Evolutionary conservation across 2,329 filamentous ascomycete species (phyloP), one percentile per base, ranked within the genome.

Genomic region (Fusarium agapanthi): DNA sequence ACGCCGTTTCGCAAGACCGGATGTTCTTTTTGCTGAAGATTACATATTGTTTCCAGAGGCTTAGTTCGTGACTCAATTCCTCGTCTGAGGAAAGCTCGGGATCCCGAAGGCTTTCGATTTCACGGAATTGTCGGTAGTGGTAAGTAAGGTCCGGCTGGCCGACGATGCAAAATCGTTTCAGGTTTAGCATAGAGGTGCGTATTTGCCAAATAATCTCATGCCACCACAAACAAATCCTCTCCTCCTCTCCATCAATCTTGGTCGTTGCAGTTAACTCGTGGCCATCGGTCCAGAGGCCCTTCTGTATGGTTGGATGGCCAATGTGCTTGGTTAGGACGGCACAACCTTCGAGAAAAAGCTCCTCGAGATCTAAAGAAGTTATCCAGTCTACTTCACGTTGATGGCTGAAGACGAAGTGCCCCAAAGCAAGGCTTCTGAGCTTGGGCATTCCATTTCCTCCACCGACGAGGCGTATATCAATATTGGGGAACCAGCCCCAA

Each of bases 111-210:
- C 14, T 12, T 12, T 45, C 13, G 13, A 1, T 8, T 15, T 7
- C 1, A 5, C 6, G 1, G 16, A 47, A 47, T 2, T 37, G 14
- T 5, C 2, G 5, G 7, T 13, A 22, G 2, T 16, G 7, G 11
- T 13, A 4, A 37, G 2, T 0, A 11, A 37, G 1, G 5, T 0
- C 28, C 8, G 43, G 44, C 13, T 6, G 7, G 10, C 4, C 0
- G 8, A 13, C 2, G 2, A 15, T 38, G 7, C 18, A 20, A 44
- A 48, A 16, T n/a, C 38, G 18, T 28, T 22, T 58, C 14, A 63
- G 26, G 20, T 32, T 58, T 0, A 8, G 24, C 51, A 63, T 50
- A 1, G 30, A 40, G 8, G 3, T 41, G 10, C 35, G 51, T 6
- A 62, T 47, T n/a, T 18, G n/a, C 22, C 9, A 22, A 26, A 58